A percentile compares a stretch with the other conserved stretches of the same genome.
phyloP scores from a whole-genome alignment of 2,329 filamentous ascomycete genomes.

The Colletotrichum lindemuthianum region DNA sequence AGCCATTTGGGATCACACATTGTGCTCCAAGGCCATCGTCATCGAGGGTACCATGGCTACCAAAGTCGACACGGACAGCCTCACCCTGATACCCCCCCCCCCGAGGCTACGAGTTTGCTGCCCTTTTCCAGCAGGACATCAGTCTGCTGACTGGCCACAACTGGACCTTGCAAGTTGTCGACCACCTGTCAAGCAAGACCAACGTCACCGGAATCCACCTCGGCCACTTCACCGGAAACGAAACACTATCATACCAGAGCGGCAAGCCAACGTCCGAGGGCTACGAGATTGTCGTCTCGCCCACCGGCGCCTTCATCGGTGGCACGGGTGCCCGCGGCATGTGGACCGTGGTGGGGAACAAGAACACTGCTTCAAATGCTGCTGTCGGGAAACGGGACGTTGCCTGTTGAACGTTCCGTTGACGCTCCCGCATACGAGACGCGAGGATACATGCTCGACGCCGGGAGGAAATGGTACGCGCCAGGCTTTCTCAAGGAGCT shows the following conservation, averaged over 20 bases:
- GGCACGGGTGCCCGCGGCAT: slow-evolving; percentile 55
- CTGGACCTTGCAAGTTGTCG: slow-evolving; percentile 53
- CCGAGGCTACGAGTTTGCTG: slow-evolving; percentile 58
- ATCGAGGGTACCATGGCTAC: slow-evolving; percentile 52
- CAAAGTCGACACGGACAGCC: slow-evolving; percentile 52
- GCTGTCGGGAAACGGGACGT: slow-evolving; percentile 41
- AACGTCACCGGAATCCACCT: slow-evolving; percentile 54
- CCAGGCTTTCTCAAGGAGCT: slow-evolving; percentile 51
- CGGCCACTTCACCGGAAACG: slow-evolving; percentile 42
- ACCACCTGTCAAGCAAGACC: slow-evolving; percentile 41
- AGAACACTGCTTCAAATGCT: slow-evolving; percentile 55
- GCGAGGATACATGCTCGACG: slow-evolving; percentile 53
- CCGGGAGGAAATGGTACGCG: slow-evolving; percentile 40
- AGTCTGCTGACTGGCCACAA: slow-evolving; percentile 49
- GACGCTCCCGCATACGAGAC: slow-evolving; percentile 56
- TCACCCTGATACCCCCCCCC: slow-evolving; percentile 65
- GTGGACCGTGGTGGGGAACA: slow-evolving; percentile 60
- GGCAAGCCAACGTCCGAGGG: slow-evolving; percentile 59
- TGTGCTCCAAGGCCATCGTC: slow-evolving; percentile 47
- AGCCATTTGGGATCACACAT: background rate
- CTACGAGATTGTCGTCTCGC: slow-evolving; percentile 54
- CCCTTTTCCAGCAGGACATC: slow-evolving; percentile 57
- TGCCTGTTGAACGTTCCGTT: slow-evolving; percentile 42
- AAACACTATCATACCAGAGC: slow-evolving; percentile 56
- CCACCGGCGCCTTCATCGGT: slow-evolving; percentile 47